Base-by-base conservation (phyloP, 1,284 basidiomycete genomes). In the Tilletia indica region DNA sequence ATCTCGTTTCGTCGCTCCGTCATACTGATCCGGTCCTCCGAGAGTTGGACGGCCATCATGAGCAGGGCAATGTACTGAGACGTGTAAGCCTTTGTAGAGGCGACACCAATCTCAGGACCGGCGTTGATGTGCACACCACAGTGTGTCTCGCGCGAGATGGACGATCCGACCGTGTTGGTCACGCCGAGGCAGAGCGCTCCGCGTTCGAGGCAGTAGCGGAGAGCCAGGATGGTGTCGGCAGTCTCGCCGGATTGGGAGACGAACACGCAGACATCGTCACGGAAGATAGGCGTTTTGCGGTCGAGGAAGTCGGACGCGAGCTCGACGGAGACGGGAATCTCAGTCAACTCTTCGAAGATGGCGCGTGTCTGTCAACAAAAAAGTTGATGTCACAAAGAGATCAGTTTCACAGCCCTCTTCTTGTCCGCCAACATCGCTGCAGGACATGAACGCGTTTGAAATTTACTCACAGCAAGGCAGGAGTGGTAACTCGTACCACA, bases 1-100 rank as follows among this genome's bases (percentile, higher is more conserved):
- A 99, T 97, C 85, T 93, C 89, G 84, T 92, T 91, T 77, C 96
- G 90, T 74, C 97, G 92, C 79, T 91, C 90, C 2, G 91, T 91
- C 87, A 97, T 91, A 66, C 93, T 93, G 84, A 97, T 92, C 68
- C 94, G 92, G 86, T 99, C 97, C 85, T 98, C 95, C 3, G 94
- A 95, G 31, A 99, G 89, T 86, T 98, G 95, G 49, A 99, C 89
- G 16, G 97, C 97, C 87, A 99, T 97, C 92, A 99, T 96, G 86
- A 98, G 87, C 70, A 99, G 89, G 2, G 96, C 97, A 79, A 99
- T 95, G 88, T 98, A 99, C 87, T 99, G 96, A 68, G 95, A 98
- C 2, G 96, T 99, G 87, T 99, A 99, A 2, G 97, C 97, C 90
- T 99, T 99, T 76, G 97, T 99, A n/a, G 95, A 98, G 5, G 97